Evolutionary conservation across 768 basidiomycete genomes (phyloP).

Genomic region (Sporobolomyces phaffii): DNA sequence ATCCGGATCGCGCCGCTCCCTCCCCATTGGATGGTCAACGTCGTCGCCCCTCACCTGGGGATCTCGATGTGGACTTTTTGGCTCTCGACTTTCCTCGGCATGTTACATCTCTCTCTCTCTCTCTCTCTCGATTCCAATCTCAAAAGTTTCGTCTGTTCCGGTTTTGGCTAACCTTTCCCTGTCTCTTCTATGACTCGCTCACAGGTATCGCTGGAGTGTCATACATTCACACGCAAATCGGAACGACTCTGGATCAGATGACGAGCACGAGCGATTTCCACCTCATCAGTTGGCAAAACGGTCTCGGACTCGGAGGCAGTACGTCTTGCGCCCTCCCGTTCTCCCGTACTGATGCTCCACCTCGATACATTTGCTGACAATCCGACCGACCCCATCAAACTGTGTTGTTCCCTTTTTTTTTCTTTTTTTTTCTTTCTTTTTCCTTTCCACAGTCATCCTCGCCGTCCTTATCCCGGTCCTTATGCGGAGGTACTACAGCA

Average conservation of each 20-base stretch:
- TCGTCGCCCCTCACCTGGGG: slow-evolving; percentile 85
- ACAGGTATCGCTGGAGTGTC: slow-evolving; percentile 70
- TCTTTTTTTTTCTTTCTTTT: too few relatives aligned
- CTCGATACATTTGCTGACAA: too few relatives aligned
- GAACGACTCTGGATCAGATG: slow-evolving; percentile 79
- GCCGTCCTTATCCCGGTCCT: slow-evolving; percentile 34
- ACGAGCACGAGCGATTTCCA: slow-evolving; percentile 88
- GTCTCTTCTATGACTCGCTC: too few relatives aligned
- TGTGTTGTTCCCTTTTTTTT: too few relatives aligned
- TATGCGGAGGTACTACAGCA: slow-evolving; percentile 14
- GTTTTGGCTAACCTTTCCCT: too few relatives aligned
- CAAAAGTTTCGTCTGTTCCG: too few relatives aligned
- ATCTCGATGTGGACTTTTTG: slow-evolving; percentile 81
- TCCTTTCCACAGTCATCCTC: slow-evolving; percentile 15
- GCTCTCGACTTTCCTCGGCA: slow-evolving; percentile 79
- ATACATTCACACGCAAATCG: slow-evolving; percentile 89
- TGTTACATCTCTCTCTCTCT: not conserved
- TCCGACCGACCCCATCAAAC: too few relatives aligned
- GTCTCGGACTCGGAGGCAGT: slow-evolving; percentile 32
- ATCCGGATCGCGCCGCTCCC: slow-evolving; percentile 82
- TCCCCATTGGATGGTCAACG: slow-evolving; percentile 86
- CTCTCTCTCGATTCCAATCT: not conserved
- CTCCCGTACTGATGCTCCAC: too few relatives aligned
- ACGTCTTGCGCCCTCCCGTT: not conserved
- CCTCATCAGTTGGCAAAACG: slow-evolving; percentile 53